A percentile compares a stretch with the other conserved stretches of the same genome.
phyloP scores from a whole-genome alignment of 2,329 filamentous ascomycete species.

The Paradendryphiella salina region DNA sequence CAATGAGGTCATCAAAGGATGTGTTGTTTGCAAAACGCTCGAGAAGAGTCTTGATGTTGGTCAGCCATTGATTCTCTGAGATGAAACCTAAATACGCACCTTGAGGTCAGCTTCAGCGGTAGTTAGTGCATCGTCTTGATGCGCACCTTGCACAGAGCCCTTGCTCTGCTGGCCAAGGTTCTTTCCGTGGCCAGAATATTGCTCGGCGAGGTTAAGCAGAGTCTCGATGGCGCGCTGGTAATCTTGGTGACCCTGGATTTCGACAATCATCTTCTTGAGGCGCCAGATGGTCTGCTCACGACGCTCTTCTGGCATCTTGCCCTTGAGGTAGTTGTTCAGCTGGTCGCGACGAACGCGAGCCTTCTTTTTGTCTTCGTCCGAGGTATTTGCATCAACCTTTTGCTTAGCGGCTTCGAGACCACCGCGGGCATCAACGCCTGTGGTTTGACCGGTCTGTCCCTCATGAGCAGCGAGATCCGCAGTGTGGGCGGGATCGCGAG shows the following conservation, averaged over 20 bases:
- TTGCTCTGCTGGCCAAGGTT: slow-evolving; percentile 65
- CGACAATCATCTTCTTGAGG: slow-evolving; percentile 96
- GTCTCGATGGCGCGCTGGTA: slow-evolving; percentile 92
- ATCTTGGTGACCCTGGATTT: slow-evolving; percentile 93
- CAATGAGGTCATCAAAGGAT: slow-evolving; percentile 82
- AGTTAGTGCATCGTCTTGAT: slow-evolving; percentile 64
- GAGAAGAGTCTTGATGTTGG: slow-evolving; percentile 69
- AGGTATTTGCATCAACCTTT: slow-evolving; percentile 64
- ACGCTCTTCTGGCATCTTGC: slow-evolving; percentile 89
- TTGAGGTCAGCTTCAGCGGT: slow-evolving; percentile 79
- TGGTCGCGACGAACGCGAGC: slow-evolving; percentile 51
- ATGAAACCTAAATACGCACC: slow-evolving; percentile 56
- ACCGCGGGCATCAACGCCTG: slow-evolving; percentile 58
- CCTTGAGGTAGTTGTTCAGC: slow-evolving; percentile 73
- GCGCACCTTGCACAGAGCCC: slow-evolving; percentile 72
- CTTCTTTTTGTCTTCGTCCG: slow-evolving; percentile 60
- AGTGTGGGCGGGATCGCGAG: slow-evolving; percentile 58
- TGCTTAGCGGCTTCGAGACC: slow-evolving; percentile 59
- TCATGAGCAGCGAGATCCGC: slow-evolving; percentile 57
- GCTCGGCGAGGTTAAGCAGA: slow-evolving; percentile 79
- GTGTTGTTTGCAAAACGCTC: slow-evolving; percentile 97
- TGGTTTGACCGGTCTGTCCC: slow-evolving; percentile 51
- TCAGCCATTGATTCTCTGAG: slow-evolving; percentile 53
- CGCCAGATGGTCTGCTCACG: slow-evolving; percentile 91
- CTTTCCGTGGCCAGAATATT: slow-evolving; percentile 77